Percentiles rank a stretch among this genome's conserved stretches.
Evolutionary conservation across 2,329 filamentous ascomycete species (phyloP).

Genomic region (Neonectria punicea): DNA sequence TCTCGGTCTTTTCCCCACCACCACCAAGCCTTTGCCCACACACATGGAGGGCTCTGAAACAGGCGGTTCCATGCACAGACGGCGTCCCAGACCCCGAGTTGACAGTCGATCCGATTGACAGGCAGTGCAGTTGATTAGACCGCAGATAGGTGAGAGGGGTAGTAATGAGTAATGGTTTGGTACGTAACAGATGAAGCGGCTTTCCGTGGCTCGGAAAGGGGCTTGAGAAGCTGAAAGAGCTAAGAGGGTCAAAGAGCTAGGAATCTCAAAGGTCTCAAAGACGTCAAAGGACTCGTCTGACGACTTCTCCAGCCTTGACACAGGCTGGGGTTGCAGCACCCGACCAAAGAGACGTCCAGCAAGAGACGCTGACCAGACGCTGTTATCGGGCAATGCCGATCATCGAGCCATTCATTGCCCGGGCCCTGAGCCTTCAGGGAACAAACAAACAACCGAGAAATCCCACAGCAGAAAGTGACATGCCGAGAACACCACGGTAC

Average conservation of each 20-base stretch:
- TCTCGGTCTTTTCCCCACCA: background rate
- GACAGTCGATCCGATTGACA: background rate
- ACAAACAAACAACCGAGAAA: background rate
- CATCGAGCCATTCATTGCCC: constrained; percentile 12
- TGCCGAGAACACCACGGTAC: background rate
- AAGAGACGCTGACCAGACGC: background rate
- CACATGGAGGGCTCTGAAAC: constrained; percentile 20
- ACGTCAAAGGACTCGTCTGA: background rate
- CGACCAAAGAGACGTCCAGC: background rate
- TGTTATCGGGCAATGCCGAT: constrained; percentile 11
- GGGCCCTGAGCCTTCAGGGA: background rate
- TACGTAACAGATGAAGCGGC: background rate
- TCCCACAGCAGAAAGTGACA: background rate
- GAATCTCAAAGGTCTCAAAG: background rate
- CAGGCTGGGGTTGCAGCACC: background rate
- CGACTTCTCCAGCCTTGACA: constrained; percentile 3
- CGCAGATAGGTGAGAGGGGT: background rate
- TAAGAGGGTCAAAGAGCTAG: too few relatives aligned
- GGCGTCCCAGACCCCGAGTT: background rate
- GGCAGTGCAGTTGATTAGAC: background rate
- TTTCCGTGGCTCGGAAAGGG: background rate
- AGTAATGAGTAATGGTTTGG: too few relatives aligned
- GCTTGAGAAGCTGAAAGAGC: background rate
- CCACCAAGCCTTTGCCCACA: constrained; percentile 9
- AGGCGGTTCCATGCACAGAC: constrained; percentile 20